These are phyloP conservation scores for Rhodotorula sp. DNA, from an alignment of 1,284 basidiomycete genomes.

Conservation along the genomic window DNA sequence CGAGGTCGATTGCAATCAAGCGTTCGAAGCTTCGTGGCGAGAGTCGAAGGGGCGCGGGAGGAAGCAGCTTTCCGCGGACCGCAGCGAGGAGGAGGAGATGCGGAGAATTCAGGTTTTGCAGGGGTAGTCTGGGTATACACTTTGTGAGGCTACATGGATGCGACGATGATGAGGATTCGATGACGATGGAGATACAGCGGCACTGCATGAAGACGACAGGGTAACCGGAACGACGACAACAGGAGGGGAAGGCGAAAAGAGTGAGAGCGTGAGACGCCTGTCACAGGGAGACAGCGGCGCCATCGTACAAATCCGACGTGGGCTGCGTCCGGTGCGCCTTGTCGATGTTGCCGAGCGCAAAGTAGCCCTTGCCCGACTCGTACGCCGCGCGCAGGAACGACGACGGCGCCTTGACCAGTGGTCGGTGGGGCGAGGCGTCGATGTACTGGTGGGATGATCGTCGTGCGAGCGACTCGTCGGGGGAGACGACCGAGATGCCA, in stretches of 20 bases:
- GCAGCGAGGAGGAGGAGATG: too few relatives aligned
- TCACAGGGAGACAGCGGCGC: too few relatives aligned
- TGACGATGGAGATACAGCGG: too few relatives aligned
- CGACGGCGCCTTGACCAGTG: conserved; percentile 13
- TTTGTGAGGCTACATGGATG: background rate
- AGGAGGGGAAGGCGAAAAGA: background rate
- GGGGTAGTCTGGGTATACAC: background rate
- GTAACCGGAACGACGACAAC: background rate
- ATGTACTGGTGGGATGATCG: conserved; percentile 9
- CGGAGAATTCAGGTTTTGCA: background rate
- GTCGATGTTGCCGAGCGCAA: conserved; percentile 14
- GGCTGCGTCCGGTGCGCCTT: background rate
- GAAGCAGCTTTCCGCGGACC: too few relatives aligned
- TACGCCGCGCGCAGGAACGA: conserved; percentile 26
- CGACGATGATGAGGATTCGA: too few relatives aligned
- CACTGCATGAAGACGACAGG: background rate
- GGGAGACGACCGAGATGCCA: conserved; percentile 5
- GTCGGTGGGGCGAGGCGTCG: background rate
- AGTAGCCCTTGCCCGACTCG: conserved; percentile 14
- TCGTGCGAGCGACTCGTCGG: background rate
- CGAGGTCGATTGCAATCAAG: too few relatives aligned
- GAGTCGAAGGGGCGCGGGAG: too few relatives aligned
- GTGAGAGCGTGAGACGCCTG: background rate
- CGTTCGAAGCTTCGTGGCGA: too few relatives aligned
- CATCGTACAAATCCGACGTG: conserved; percentile 5